A percentile compares a stretch with the other conserved stretches of the same genome.
Conservation (phyloP, 1,139 yeast genomes). For the Protomyces inundatus region DNA sequence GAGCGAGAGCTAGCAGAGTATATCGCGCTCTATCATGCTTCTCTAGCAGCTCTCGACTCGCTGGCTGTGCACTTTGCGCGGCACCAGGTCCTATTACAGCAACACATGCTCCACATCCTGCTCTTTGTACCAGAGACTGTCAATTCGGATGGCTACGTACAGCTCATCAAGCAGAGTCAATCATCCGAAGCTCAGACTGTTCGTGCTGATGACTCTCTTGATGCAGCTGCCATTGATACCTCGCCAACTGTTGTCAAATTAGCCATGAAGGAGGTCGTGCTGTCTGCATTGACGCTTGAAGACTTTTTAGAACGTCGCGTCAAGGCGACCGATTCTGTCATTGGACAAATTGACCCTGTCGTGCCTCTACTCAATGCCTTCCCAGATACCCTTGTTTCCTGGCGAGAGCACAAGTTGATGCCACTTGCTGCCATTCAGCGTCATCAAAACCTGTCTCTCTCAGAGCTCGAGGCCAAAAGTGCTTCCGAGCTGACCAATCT, state of each 20-base stretch:
- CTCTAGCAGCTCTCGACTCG: neutral
- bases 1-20: neutral
- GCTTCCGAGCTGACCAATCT: neutral
- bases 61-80: neutral
- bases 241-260: neutral
- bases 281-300: neutral
- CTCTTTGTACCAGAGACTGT: slow-evolving; percentile 10
- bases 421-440: slow-evolving; percentile 2
- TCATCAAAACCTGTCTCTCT: neutral
- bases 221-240: neutral
- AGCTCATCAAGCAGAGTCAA: neutral
- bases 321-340: neutral
- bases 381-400: neutral
- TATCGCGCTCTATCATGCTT: slow-evolving; percentile 2
- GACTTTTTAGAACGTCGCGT: slow-evolving; percentile 7
- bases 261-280: neutral
- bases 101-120: neutral
- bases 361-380: neutral
- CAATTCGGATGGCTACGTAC: neutral
- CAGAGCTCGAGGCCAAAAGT: neutral
- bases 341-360: neutral
- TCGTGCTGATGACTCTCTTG: neutral
- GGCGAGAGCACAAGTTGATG: slow-evolving; percentile 2
- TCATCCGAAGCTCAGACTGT: neutral
- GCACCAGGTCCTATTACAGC: neutral